Evolutionary conservation across 805 yeast genomes (phyloP).

Genomic region (Wickerhamomyces strasburgensis): DNA sequence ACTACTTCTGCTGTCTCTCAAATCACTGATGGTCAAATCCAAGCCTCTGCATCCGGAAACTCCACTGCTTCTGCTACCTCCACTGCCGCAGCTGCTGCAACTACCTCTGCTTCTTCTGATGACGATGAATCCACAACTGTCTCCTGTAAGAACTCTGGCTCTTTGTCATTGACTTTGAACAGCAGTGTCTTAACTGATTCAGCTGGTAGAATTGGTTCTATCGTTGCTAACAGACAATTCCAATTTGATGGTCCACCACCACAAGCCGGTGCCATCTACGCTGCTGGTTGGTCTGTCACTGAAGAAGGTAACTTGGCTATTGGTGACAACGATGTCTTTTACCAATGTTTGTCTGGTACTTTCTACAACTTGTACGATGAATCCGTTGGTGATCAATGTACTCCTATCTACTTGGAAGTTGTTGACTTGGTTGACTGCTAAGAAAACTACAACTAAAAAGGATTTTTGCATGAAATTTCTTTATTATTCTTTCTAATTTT

Average conservation of each 20-base stretch:
- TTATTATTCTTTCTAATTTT: too few relatives aligned
- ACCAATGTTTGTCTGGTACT: conserved; percentile 67
- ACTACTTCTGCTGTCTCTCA: conserved; percentile 18
- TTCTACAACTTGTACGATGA: conserved; percentile 73
- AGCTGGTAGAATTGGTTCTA: conserved; percentile 64
- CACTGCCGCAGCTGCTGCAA: neutral
- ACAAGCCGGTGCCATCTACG: conserved; percentile 67
- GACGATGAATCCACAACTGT: conserved; percentile 2
- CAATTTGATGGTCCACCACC: conserved; percentile 83
- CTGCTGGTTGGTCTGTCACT: conserved; percentile 55
- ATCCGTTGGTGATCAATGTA: conserved; percentile 54
- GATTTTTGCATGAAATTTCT: too few relatives aligned
- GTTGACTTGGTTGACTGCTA: conserved; percentile 53
- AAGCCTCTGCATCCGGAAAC: conserved; percentile 20
- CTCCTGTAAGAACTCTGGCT: conserved; percentile 40
- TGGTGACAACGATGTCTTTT: conserved; percentile 54
- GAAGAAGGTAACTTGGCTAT: conserved; percentile 55
- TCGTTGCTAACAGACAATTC: conserved; percentile 76
- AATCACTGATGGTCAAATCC: conserved; percentile 12
- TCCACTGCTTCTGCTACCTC: conserved; percentile 46
- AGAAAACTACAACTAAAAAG: too few relatives aligned
- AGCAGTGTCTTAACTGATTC: conserved; percentile 48
- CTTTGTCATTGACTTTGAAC: conserved; percentile 51
- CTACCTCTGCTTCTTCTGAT: neutral
- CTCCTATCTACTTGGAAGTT: conserved; percentile 50